These are phyloP conservation scores for Pythium grandisporangium DNA, from an alignment of 352 stramenopile species.

Conservation along the genomic window DNA sequence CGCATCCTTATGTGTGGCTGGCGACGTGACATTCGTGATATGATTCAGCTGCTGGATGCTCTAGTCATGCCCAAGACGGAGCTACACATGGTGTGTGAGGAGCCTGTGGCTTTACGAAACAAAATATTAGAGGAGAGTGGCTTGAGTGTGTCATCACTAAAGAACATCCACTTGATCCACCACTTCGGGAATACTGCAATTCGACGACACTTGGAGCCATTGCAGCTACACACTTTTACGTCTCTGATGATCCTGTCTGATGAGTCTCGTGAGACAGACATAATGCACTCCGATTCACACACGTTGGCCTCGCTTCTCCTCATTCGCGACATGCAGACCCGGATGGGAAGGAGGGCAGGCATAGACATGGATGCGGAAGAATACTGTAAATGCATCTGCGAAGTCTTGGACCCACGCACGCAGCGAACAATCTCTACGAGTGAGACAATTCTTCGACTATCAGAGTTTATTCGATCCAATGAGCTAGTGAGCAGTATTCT, in stretches of 20 bases:
- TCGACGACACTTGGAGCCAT: slow-evolving; percentile 48
- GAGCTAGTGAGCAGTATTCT: slow-evolving; percentile 80
- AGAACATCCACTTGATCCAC: slow-evolving; percentile 55
- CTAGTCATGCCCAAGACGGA: slow-evolving; percentile 51
- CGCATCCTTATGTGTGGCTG: slow-evolving; percentile 83
- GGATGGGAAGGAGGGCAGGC: slow-evolving; percentile 1
- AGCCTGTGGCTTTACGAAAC: slow-evolving; percentile 49
- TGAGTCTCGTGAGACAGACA: slow-evolving; percentile 57
- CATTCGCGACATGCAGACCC: slow-evolving; percentile 67
- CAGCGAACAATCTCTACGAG: slow-evolving; percentile 76
- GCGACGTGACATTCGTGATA: slow-evolving; percentile 85
- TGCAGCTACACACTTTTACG: slow-evolving; percentile 64
- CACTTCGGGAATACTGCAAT: slow-evolving; percentile 75
- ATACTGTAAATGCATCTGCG: slow-evolving; percentile 69
- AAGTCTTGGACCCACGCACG: slow-evolving; percentile 83
- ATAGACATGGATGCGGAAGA: slow-evolving; percentile 12
- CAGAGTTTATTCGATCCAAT: slow-evolving; percentile 86
- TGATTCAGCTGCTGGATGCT: slow-evolving; percentile 77
- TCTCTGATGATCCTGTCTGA: slow-evolving; percentile 81
- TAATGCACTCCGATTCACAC: slow-evolving; percentile 83
- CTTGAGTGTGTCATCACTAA: slow-evolving; percentile 31
- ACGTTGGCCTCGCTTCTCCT: slow-evolving; percentile 77
- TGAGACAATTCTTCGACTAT: slow-evolving; percentile 58
- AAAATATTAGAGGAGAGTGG: slow-evolving; percentile 54
- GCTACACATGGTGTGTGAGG: slow-evolving; percentile 77